Evolutionary conservation across 2,329 filamentous ascomycete species (phyloP).

Genomic region (Lomentospora prolificans): DNA sequence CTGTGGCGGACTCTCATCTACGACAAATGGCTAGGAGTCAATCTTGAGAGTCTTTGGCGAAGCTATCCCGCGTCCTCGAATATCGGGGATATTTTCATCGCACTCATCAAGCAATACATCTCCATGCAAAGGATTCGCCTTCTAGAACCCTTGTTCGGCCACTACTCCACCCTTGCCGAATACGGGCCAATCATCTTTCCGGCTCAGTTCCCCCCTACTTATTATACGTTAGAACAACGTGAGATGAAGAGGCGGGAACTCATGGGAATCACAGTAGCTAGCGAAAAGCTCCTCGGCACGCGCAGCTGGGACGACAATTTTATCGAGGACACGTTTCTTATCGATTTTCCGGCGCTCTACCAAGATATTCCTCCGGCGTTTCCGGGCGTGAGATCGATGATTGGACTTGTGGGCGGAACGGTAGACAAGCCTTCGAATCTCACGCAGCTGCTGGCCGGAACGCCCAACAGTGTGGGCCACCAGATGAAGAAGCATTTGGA

Average conservation of each 20-base stretch:
- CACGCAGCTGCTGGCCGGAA: neutral
- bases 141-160: neutral
- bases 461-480: neutral
- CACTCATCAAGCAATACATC: neutral
- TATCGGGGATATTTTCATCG: neutral
- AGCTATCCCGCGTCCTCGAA: neutral
- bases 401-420: neutral
- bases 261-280: neutral
- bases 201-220: neutral
- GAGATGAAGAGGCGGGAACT: no score
- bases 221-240: neutral
- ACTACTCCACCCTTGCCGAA: neutral
- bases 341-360: neutral
- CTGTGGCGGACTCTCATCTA: neutral
- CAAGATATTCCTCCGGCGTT: neutral
- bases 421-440: neutral
- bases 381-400: neutral
- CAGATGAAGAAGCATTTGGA: neutral
- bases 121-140: neutral
- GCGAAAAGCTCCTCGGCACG: neutral
- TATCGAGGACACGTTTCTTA: neutral
- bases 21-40: neutral
- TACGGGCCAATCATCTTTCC: neutral
- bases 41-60: neutral
- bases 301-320: neutral